These are phyloP conservation scores for Deinandra increscens DNA, from an alignment of 129 eudicot species.

Conservation along the genomic window DNA sequence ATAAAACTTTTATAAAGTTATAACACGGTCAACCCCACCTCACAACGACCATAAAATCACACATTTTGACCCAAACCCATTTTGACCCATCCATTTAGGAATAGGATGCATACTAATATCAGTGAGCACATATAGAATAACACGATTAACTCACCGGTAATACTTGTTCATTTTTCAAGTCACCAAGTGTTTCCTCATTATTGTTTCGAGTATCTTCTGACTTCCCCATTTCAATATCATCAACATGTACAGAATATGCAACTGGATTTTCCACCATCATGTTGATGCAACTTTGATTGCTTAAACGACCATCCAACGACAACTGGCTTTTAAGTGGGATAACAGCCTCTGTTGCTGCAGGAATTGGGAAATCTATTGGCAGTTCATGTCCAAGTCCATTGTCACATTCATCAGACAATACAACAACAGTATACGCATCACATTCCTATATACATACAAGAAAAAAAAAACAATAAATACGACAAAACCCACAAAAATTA, in stretches of 20 bases:
- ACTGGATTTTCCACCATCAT: constrained; percentile 45
- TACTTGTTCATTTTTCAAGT: constrained; percentile 48
- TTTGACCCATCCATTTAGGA: neutral
- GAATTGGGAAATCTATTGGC: constrained; percentile 31
- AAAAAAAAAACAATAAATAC: neutral
- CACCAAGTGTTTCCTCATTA: constrained; percentile 37
- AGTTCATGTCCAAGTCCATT: constrained; percentile 35
- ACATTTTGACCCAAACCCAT: constrained; percentile 7
- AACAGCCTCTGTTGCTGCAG: constrained; percentile 33
- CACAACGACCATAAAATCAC: neutral
- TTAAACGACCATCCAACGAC: constrained; percentile 44
- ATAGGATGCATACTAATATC: neutral
- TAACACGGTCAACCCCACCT: neutral
- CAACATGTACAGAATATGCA: constrained; percentile 45
- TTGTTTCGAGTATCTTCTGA: constrained; percentile 43
- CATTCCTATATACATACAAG: constrained; percentile 46
- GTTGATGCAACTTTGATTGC: constrained; percentile 44
- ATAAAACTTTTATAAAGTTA: too few species aligned
- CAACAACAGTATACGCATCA: constrained; percentile 44
- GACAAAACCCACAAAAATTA: neutral
- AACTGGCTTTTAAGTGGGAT: constrained; percentile 43
- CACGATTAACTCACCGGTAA: constrained; percentile 45
- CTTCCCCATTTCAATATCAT: constrained; percentile 65
- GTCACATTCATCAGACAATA: constrained; percentile 57
- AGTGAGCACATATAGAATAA: neutral